A percentile compares a stretch with the other conserved stretches of the same genome.
phyloP scores from a whole-genome alignment of 106 monocot species.

The Dioscorea zingiberensis region DNA sequence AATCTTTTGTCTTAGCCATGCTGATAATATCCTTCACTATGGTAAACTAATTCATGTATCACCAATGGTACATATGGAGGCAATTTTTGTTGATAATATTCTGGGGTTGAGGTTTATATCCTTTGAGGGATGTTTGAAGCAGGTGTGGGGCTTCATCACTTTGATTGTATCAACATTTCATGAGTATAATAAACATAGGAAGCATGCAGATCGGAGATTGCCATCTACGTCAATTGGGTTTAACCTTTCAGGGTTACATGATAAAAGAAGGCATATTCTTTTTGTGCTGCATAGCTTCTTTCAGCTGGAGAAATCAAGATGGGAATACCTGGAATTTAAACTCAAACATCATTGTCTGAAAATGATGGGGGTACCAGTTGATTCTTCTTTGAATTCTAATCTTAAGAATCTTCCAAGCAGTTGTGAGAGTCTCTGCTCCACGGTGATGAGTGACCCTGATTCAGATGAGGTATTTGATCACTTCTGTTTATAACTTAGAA shows the following conservation, averaged over 20 bases:
- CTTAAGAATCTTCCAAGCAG: slow-evolving; percentile 12
- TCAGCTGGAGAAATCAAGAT: slow-evolving; percentile 21
- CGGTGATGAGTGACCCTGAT: slow-evolving; percentile 8
- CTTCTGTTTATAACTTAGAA: neutral
- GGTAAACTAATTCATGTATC: slow-evolving; percentile 24
- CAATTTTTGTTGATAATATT: slow-evolving; percentile 35
- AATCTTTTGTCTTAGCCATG: slow-evolving; percentile 12
- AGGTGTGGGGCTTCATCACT: slow-evolving; percentile 31
- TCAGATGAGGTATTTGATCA: slow-evolving; percentile 8
- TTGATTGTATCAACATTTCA: slow-evolving; percentile 23
- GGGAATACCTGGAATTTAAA: slow-evolving; percentile 36
- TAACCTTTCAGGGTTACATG: slow-evolving; percentile 33
- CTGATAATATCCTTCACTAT: slow-evolving; percentile 9
- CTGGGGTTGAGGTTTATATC: slow-evolving; percentile 31
- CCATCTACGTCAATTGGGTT: slow-evolving; percentile 42
- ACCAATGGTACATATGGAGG: slow-evolving; percentile 44
- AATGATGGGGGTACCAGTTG: slow-evolving; percentile 17
- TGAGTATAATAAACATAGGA: neutral
- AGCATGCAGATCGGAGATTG: slow-evolving; percentile 3
- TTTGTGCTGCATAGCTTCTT: slow-evolving; percentile 31
- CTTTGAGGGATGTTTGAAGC: slow-evolving; percentile 39
- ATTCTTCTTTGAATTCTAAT: slow-evolving; percentile 12
- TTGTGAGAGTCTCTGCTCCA: slow-evolving; percentile 12
- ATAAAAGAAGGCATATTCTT: slow-evolving; percentile 12
- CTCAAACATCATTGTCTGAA: slow-evolving; percentile 22